Conservation (phyloP, 139 green algal species). For the Chlamydomonas schloesseri region DNA sequence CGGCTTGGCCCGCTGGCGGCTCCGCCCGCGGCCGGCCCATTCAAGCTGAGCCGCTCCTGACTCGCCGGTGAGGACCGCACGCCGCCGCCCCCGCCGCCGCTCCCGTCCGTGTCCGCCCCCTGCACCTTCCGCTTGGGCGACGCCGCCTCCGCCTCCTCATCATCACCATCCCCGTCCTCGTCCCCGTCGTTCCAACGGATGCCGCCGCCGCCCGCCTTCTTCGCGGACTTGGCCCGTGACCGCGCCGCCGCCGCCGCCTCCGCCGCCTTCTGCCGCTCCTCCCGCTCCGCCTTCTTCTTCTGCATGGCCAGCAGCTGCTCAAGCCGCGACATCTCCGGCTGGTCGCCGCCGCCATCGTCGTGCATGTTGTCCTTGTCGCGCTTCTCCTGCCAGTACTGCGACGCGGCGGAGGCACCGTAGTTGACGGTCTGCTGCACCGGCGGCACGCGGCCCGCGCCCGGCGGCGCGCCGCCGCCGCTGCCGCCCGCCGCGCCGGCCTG, state of each 20-base stretch:
- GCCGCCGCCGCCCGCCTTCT: background rate
- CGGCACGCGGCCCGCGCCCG: background rate
- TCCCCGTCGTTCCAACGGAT: background rate
- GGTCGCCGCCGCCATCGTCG: background rate
- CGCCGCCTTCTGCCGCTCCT: background rate
- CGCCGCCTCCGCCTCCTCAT: too few species aligned
- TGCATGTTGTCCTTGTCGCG: background rate
- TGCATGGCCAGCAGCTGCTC: constrained; percentile 19
- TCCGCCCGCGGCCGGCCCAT: background rate
- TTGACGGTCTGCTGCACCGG: background rate
- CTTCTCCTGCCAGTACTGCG: constrained; percentile 34
- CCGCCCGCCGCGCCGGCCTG: background rate
- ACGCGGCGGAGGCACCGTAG: constrained; percentile 9
- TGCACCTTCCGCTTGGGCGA: too few species aligned
- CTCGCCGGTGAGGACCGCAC: background rate
- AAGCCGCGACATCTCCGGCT: background rate
- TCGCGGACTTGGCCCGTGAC: background rate
- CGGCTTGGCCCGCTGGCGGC: background rate
- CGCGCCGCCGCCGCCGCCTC: background rate
- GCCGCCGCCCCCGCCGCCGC: too few species aligned
- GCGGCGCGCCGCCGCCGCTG: background rate
- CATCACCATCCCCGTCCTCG: background rate
- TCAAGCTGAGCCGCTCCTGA: background rate
- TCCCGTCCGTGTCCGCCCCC: background rate
- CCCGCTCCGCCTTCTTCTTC: background rate